Evolutionary conservation across 2,329 filamentous ascomycete species (phyloP).

Genomic region (Mycocentrospora acerina): DNA sequence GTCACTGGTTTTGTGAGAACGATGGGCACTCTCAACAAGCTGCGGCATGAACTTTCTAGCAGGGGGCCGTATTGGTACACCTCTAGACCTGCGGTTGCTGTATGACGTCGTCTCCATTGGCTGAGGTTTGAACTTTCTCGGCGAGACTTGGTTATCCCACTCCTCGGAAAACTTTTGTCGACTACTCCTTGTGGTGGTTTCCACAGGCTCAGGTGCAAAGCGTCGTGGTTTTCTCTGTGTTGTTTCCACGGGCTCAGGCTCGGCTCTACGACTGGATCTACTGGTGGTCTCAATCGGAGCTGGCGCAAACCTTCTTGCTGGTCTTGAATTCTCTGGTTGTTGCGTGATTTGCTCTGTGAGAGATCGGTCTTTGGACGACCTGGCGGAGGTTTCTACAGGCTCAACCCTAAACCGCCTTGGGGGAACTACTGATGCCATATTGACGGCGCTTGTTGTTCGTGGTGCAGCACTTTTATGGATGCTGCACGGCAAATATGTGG

Average conservation of each 20-base stretch:
- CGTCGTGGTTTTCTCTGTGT: conserved; percentile 45
- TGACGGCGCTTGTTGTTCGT: conserved; percentile 6
- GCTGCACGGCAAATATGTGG: conserved; percentile 3
- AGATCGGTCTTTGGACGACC: conserved; percentile 62
- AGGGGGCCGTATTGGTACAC: conserved; percentile 26
- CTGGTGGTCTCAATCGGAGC: conserved; percentile 70
- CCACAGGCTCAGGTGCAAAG: conserved; percentile 29
- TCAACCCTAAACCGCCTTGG: conserved; percentile 42
- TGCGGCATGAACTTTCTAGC: conserved; percentile 69
- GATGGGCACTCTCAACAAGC: conserved; percentile 75
- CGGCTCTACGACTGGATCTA: conserved; percentile 53
- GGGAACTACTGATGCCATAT: conserved; percentile 35
- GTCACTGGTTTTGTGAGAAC: conserved; percentile 69
- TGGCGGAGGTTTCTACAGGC: conserved; percentile 37
- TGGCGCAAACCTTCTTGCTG: conserved; percentile 61
- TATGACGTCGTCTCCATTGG: conserved; percentile 29
- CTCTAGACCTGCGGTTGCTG: conserved; percentile 22
- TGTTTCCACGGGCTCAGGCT: conserved; percentile 42
- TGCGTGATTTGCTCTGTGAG: conserved; percentile 61
- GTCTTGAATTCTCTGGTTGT: conserved; percentile 15
- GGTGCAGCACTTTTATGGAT: conserved; percentile 7
- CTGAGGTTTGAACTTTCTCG: conserved; percentile 31
- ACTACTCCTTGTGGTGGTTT: conserved; percentile 31
- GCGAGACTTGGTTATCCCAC: conserved; percentile 25
- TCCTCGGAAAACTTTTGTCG: conserved; percentile 30